phyloP scores from a whole-genome alignment of 805 yeast genomes.

The Danielia reshetovae region DNA sequence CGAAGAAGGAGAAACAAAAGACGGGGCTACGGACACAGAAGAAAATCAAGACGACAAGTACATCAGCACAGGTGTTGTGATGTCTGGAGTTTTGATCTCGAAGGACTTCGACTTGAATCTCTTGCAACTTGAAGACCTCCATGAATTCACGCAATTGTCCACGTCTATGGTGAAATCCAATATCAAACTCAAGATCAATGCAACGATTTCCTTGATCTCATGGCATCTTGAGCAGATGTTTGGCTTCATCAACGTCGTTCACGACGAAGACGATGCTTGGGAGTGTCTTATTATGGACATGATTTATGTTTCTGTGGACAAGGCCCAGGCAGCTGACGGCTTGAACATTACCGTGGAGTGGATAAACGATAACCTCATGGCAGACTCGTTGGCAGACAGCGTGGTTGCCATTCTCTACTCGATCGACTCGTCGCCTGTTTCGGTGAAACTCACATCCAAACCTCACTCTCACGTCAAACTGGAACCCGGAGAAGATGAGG shows the following conservation, averaged over 20 bases:
- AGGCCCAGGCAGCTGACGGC: constrained; percentile 22
- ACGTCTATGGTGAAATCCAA: constrained; percentile 81
- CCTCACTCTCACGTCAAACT: constrained; percentile 42
- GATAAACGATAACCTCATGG: constrained; percentile 77
- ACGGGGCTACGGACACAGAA: constrained; percentile 10
- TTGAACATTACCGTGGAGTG: constrained; percentile 71
- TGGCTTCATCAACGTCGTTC: constrained; percentile 67
- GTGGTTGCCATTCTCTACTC: constrained; percentile 85
- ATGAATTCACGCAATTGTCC: constrained; percentile 83
- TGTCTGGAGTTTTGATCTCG: constrained; percentile 86
- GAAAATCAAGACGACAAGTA: constrained; percentile 14
- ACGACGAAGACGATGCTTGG: constrained; percentile 49
- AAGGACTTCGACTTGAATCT: constrained; percentile 85
- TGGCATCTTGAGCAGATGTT: constrained; percentile 97
- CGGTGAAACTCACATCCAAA: constrained; percentile 79
- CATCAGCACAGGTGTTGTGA: constrained; percentile 26
- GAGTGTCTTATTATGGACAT: constrained; percentile 44
- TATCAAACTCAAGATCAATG: constrained; percentile 73
- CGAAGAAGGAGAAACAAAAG: neutral
- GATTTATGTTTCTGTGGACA: constrained; percentile 42
- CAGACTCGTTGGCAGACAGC: constrained; percentile 92
- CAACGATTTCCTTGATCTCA: constrained; percentile 71
- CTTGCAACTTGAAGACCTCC: constrained; percentile 78
- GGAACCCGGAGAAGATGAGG: constrained; percentile 18
- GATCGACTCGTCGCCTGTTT: constrained; percentile 92